Evolutionary conservation across 2,329 filamentous ascomycete genomes (phyloP).

Genomic region (Fusarium floridanum): DNA sequence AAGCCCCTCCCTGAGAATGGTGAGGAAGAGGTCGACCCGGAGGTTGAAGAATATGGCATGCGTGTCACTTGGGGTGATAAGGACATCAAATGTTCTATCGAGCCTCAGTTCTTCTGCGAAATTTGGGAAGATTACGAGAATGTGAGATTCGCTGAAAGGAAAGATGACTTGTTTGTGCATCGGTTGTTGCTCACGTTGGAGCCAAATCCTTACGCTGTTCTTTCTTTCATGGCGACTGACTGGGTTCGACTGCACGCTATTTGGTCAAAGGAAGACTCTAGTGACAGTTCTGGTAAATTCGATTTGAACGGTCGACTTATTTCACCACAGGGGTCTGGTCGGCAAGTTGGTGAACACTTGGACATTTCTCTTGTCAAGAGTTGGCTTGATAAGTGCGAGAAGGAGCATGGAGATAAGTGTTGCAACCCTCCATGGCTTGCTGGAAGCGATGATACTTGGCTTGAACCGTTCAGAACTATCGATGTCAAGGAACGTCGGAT

Average conservation of each 20-base stretch:
- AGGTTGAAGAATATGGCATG: conserved; percentile 15
- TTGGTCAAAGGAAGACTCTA: not conserved
- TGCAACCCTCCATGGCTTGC: conserved; percentile 6
- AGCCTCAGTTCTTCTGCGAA: not conserved
- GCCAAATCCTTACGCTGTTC: conserved; percentile 4
- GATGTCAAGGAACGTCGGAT: conserved; percentile 7
- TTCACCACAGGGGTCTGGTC: not conserved
- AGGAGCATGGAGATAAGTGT: conserved; percentile 7
- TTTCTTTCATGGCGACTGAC: not conserved
- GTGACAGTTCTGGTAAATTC: not conserved
- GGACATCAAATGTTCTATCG: conserved; percentile 8
- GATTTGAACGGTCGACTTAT: not conserved
- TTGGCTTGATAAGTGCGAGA: conserved; percentile 27
- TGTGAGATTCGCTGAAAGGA: not conserved
- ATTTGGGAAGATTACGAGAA: not conserved
- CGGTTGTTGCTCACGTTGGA: conserved; percentile 5
- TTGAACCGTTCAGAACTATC: not conserved
- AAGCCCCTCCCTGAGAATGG: not conserved
- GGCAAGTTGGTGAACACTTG: not conserved
- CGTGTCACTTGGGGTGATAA: not conserved
- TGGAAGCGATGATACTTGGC: not conserved
- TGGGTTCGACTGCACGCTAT: conserved; percentile 6
- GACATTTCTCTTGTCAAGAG: not conserved
- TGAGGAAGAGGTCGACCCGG: not conserved
- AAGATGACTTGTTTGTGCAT: not conserved